Evolutionary conservation across 192 early-diverging fungal species (phyloP), one percentile per base, ranked within the genome.

Genomic region (Gryganskiella cystojenkinii): DNA sequence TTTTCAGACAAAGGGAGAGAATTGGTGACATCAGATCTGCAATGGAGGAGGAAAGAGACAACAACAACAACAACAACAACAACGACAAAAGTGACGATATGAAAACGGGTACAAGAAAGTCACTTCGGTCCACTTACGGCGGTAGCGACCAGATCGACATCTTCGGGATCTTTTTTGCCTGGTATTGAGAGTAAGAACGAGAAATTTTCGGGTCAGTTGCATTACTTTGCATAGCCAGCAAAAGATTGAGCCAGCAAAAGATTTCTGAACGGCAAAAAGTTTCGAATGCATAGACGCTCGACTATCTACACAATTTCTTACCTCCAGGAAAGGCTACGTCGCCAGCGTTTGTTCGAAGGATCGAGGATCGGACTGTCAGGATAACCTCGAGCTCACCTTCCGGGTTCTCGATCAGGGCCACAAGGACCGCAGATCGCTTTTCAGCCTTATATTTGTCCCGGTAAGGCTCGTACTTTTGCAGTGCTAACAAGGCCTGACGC

Each of bases 321-420:
- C 74, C 74, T 60, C 74, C 74, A 44, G 74, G 74, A 25, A 68
- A 78, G 4, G 74, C 65, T 20, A 47, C 34, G 25, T 68, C 74
- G 2, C 74, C 74, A 0, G 66, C 74, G 45, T 64, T 59, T 9
- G 74, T 78, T 15, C 74, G 54, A 20, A 78, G 50, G 1, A 25
- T 24, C 0, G 67, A 59, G 27, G 74, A 64, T 4, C 74, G 59
- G 33, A 59, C 61, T 17, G 74, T 78, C 3, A 78, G 66, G 22
- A 78, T 68, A 34, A 78, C 74, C 42, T 78, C 74, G 54, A 78
- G 74, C 14, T 78, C 66, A 4, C 74, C 74, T 5, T 57, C 25
- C 8, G 28, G 57, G 42, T 78, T 78, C 14, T 60, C 35, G 3
- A 78, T 2, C 3, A 78, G 56, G 0, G 61, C 54, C 8, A 78